These are phyloP conservation scores for Microdochium nivale DNA, from an alignment of 2,329 filamentous ascomycete genomes.

Conservation along the genomic window DNA sequence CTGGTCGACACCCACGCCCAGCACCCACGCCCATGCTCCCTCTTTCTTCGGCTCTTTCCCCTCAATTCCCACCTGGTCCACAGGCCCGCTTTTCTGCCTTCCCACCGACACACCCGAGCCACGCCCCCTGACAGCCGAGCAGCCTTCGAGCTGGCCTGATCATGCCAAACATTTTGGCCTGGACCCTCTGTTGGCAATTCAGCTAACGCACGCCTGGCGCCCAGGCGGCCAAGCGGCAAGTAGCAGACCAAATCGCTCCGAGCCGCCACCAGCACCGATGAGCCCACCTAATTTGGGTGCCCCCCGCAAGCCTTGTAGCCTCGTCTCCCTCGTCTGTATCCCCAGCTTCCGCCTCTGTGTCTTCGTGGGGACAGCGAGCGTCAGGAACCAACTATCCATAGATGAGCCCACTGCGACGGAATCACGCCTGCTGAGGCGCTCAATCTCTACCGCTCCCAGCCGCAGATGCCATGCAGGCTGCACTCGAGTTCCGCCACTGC, in stretches of 20 bases:
- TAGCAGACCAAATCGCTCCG: conserved; percentile 21
- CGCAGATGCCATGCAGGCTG: conserved; percentile 1
- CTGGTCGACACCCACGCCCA: neutral
- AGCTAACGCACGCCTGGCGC: neutral
- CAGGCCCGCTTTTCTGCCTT: neutral
- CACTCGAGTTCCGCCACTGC: neutral
- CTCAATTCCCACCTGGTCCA: conserved; percentile 8
- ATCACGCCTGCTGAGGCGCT: neutral
- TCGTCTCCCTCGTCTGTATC: conserved; percentile 4
- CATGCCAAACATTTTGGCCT: conserved; percentile 16
- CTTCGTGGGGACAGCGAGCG: neutral
- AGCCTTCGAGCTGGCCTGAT: conserved; percentile 8
- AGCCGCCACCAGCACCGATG: conserved; percentile 14
- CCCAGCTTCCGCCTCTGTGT: conserved; percentile 4
- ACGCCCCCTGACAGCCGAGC: conserved; percentile 10
- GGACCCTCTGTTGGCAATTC: conserved; percentile 8
- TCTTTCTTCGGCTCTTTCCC: neutral
- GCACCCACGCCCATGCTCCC: neutral
- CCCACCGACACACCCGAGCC: conserved; percentile 9
- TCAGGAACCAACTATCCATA: neutral
- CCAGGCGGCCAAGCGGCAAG: conserved; percentile 18
- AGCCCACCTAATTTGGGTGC: conserved; percentile 4
- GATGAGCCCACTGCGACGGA: neutral
- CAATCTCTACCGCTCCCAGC: neutral
- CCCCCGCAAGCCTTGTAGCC: neutral